phyloP scores from a whole-genome alignment of 805 yeast species.

The Ogataea methanolica region DNA sequence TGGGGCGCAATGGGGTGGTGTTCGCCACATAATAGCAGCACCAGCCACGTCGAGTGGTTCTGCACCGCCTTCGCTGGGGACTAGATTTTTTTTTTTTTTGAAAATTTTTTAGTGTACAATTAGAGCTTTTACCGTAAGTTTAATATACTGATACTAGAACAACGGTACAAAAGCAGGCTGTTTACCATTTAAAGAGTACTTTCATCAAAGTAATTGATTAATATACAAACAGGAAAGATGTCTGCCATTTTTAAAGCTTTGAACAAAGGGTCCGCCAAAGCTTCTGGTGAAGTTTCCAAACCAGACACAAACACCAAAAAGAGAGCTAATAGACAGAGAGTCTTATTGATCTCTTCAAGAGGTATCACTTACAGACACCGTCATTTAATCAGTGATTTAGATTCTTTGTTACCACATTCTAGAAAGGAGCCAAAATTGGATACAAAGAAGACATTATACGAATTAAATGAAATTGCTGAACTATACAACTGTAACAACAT shows the following conservation, averaged over 20 bases:
- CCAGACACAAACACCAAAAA: conserved; percentile 33
- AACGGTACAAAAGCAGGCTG: too few relatives aligned
- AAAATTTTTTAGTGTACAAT: too few relatives aligned
- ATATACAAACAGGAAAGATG: conserved; percentile 34
- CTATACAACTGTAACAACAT: conserved; percentile 95
- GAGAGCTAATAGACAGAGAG: conserved; percentile 82
- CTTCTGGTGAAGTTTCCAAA: conserved; percentile 29
- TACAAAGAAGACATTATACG: conserved; percentile 81
- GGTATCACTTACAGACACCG: conserved; percentile 96
- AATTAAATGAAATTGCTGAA: conserved; percentile 93
- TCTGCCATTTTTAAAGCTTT: conserved; percentile 71
- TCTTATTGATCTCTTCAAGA: conserved; percentile 84
- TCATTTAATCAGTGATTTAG: conserved; percentile 81
- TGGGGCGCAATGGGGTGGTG: too few relatives aligned
- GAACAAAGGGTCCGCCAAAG: conserved; percentile 32
- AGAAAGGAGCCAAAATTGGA: conserved; percentile 96
- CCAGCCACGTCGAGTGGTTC: too few relatives aligned
- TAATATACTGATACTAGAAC: too few relatives aligned
- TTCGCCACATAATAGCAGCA: too few relatives aligned
- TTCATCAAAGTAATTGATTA: too few relatives aligned
- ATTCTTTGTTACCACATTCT: conserved; percentile 82
- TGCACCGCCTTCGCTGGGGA: too few relatives aligned
- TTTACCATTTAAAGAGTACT: too few relatives aligned
- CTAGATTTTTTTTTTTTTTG: too few relatives aligned
- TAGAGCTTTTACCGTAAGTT: too few relatives aligned